These are phyloP conservation scores for Calophaca sinica DNA, from an alignment of 306 rosid species.

Conservation along the genomic window DNA sequence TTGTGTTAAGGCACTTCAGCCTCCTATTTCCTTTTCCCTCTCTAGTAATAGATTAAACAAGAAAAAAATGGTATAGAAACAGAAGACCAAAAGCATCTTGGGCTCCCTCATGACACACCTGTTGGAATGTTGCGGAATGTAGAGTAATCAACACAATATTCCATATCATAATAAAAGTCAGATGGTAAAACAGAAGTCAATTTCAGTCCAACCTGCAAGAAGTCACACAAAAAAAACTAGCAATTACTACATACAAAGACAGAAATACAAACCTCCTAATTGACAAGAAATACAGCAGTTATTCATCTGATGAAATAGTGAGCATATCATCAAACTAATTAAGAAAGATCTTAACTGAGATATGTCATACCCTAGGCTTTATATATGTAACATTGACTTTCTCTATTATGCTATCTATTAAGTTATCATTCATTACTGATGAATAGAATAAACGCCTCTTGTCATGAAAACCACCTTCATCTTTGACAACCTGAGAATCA, in stretches of 20 bases:
- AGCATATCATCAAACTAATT: constrained; percentile 12
- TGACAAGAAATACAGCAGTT: constrained; percentile 15
- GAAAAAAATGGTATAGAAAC: constrained; percentile 5
- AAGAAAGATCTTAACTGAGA: constrained; percentile 39
- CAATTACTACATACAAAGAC: constrained; percentile 12
- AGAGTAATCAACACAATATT: constrained; percentile 89
- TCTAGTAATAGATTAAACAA: constrained; percentile 25
- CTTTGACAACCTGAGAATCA: constrained; percentile 71
- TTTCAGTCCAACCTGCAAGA: constrained; percentile 69
- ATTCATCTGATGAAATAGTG: constrained; percentile 16
- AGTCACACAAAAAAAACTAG: constrained; percentile 5
- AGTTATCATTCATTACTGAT: constrained; percentile 85
- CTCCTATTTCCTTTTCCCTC: constrained; percentile 2
- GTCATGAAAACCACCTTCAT: constrained; percentile 81
- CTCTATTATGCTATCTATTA: constrained; percentile 74
- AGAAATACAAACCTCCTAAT: constrained; percentile 14
- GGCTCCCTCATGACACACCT: constrained; percentile 59
- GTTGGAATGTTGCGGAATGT: constrained; percentile 67
- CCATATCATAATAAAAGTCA: constrained; percentile 90
- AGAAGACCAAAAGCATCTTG: constrained; percentile 12
- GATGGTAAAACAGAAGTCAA: constrained; percentile 55
- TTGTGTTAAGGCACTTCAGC: constrained; percentile 17
- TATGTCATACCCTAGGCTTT: constrained; percentile 70
- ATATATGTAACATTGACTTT: constrained; percentile 68
- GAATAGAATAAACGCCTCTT: constrained; percentile 91